Percentiles rank a stretch among this genome's conserved stretches.
Conservation (phyloP, 306 rosid genomes). For the Rosa rugosa region DNA sequence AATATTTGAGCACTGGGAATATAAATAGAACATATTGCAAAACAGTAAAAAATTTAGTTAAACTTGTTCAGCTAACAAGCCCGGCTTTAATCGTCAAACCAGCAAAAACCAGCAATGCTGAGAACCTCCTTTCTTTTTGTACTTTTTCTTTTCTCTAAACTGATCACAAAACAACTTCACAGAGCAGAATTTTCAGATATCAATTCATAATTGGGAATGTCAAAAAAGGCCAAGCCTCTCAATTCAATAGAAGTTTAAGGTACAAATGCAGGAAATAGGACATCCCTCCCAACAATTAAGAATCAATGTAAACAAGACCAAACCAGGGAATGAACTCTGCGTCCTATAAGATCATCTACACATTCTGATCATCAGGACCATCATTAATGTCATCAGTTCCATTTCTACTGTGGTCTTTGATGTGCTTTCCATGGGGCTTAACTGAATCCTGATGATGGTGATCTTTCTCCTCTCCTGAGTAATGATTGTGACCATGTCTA, state of each 20-base stretch:
- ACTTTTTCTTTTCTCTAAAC: too few relatives aligned
- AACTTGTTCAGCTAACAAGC: too few relatives aligned
- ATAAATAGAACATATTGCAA: too few relatives aligned
- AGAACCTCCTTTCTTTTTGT: too few relatives aligned
- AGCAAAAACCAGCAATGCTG: too few relatives aligned
- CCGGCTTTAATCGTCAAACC: too few relatives aligned
- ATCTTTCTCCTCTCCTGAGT: conserved; percentile 37
- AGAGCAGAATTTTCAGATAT: background rate
- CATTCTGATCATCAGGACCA: conserved; percentile 9
- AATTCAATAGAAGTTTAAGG: background rate
- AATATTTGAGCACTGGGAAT: too few relatives aligned
- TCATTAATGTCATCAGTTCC: conserved; percentile 18
- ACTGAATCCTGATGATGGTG: conserved; percentile 21
- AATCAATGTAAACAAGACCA: background rate
- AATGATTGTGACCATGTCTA: conserved; percentile 34
- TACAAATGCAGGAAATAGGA: background rate
- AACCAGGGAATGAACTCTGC: background rate
- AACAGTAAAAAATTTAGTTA: too few relatives aligned
- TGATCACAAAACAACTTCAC: background rate
- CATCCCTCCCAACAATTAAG: background rate
- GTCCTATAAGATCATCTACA: background rate
- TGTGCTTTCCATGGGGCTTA: conserved; percentile 30
- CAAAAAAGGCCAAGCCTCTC: background rate
- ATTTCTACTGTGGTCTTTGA: conserved; percentile 18
- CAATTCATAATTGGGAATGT: background rate